Evolutionary conservation across 163 green algal genomes (phyloP).

Genomic region (Scenedesmus sp.): DNA sequence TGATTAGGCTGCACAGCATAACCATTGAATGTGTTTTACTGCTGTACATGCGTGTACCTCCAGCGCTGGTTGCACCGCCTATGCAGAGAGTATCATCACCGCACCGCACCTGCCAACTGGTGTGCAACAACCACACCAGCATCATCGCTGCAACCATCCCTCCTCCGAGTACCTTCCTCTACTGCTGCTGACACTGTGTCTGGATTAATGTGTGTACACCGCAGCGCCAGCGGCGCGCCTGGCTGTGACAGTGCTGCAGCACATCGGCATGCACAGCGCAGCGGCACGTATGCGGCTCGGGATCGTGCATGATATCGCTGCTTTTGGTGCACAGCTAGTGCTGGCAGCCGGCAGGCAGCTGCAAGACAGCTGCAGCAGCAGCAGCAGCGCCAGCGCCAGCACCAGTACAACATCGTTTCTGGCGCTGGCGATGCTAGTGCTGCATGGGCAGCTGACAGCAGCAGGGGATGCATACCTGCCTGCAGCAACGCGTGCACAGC

Average conservation of each 20-base stretch:
- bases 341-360: background rate
- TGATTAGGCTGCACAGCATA: too few relatives aligned
- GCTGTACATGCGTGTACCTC: too few relatives aligned
- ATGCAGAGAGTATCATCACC: too few relatives aligned
- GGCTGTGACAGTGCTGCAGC: background rate
- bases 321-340: background rate
- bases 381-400: background rate
- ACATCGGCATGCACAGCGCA: background rate
- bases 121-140: too few relatives aligned
- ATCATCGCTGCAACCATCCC: too few relatives aligned
- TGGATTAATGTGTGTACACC: background rate
- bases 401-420: background rate
- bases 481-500: background rate
- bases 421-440: background rate
- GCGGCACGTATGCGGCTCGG: background rate
- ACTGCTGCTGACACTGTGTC: too few relatives aligned
- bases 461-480: background rate
- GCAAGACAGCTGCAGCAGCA: background rate
- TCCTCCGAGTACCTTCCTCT: too few relatives aligned
- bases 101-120: too few relatives aligned
- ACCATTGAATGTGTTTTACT: too few relatives aligned
- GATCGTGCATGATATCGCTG: background rate
- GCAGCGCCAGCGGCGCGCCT: background rate
- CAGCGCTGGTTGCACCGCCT: too few relatives aligned
- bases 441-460: background rate